These are phyloP conservation scores for Pythium aristosporum DNA, from an alignment of 352 stramenopile species.

Conservation along the genomic window DNA sequence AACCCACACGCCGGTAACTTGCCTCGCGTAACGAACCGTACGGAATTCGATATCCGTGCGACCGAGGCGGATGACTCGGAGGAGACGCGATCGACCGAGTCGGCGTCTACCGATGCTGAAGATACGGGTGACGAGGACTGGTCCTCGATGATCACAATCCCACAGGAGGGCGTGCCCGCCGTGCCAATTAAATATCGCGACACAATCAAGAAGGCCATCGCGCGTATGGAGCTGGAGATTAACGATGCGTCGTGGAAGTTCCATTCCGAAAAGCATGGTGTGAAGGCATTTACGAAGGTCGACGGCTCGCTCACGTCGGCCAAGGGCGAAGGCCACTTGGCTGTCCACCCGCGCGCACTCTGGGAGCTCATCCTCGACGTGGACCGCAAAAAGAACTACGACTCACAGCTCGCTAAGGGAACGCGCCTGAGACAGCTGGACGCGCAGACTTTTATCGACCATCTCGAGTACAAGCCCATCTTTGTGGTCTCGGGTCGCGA, in stretches of 20 bases:
- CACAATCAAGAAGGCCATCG: constrained; percentile 55
- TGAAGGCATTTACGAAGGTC: constrained; percentile 67
- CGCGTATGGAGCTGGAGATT: constrained; percentile 56
- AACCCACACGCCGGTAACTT: constrained; percentile 1
- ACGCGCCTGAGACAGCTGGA: constrained; percentile 45
- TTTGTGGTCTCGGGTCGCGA: constrained; percentile 73
- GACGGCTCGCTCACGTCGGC: constrained; percentile 63
- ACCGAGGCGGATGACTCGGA: constrained; percentile 36
- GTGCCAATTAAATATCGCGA: constrained; percentile 57
- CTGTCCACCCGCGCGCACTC: constrained; percentile 53
- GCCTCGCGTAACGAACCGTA: constrained; percentile 49
- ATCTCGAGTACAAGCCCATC: constrained; percentile 79
- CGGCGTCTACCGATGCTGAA: constrained; percentile 27
- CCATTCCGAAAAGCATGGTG: constrained; percentile 65
- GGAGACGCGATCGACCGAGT: constrained; percentile 18
- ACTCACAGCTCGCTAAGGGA: constrained; percentile 51
- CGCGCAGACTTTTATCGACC: constrained; percentile 62
- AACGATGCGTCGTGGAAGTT: constrained; percentile 59
- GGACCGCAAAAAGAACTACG: constrained; percentile 48
- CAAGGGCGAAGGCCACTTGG: constrained; percentile 52
- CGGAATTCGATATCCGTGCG: constrained; percentile 42
- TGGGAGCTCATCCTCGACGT: constrained; percentile 54
- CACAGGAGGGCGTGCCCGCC: constrained; percentile 40
- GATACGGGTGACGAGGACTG: constrained; percentile 47
- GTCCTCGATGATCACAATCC: constrained; percentile 22